Evolutionary conservation across 1,139 yeast species (phyloP), one percentile per base, ranked within the genome.

Genomic region (Hyphopichia fennica): DNA sequence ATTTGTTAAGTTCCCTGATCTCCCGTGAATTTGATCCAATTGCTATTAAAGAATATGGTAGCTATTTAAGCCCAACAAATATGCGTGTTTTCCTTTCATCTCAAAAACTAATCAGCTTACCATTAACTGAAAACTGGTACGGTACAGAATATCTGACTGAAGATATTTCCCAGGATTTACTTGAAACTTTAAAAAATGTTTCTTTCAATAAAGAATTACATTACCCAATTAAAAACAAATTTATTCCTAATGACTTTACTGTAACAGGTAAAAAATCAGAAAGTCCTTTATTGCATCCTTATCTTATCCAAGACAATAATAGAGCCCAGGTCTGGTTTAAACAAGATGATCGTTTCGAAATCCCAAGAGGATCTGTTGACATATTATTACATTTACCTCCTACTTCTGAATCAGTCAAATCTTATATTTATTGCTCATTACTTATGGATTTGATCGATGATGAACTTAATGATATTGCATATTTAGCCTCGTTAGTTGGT

Each of bases 401-500:
- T 10, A 72, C 87, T 0, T 77, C 77, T 40, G 65, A 75, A 1
- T 78, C 84, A 13, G 81, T 87, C 2, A 63, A 74, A 22, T 72
- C 80, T 36, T 70, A 82, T 1, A 78, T 86, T 40, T 68, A 78
- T 50, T 72, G 91, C 0, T 71, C 81, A 2, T 60, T 93, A 41
- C 79, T 81, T 56, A 75, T 81, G 29, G 91, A 87, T 38, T 59
- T 91, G 44, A 64, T 91, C 34, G 86, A 81, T 42, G 97, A 91
- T 56, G 81, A 79, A 35, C 68, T 93, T 51, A 84, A 84, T 50
- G 91, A 89, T 53, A 69, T 80, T 42, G 82, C 89, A 6, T 93
- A 93, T 55, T 86, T 87, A 58, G 97, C 99, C 0, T 79, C 83
- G 8, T 71, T 90, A 46, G 96, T 95, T 2, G 95, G 95, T 0